Conservation (phyloP, 306 rosid species). For the Nissolia schottii region DNA sequence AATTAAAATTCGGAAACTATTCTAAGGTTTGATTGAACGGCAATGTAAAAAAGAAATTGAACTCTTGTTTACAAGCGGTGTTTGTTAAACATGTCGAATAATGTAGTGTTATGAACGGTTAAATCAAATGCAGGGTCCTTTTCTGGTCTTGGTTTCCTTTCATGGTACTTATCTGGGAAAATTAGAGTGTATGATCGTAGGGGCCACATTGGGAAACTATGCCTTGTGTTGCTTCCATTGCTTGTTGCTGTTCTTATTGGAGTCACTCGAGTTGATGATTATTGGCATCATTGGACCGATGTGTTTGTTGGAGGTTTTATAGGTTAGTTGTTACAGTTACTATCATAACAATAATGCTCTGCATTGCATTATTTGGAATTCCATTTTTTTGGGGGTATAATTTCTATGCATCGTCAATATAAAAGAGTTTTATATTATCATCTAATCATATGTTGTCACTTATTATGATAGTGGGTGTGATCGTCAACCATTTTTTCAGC, state of each 20-base stretch:
- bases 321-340: constrained; percentile 18
- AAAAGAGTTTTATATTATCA: too few relatives aligned
- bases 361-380: neutral
- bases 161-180: constrained; percentile 55
- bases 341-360: neutral
- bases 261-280: constrained; percentile 47
- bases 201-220: constrained; percentile 42
- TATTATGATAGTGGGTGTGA: too few relatives aligned
- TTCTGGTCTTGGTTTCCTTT: constrained; percentile 55
- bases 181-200: constrained; percentile 47
- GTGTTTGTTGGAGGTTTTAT: constrained; percentile 45
- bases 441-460: too few relatives aligned
- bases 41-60: too few relatives aligned
- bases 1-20: too few relatives aligned
- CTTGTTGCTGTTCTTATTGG: constrained; percentile 46
- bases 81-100: neutral
- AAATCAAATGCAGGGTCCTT: constrained; percentile 45
- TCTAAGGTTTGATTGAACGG: too few relatives aligned
- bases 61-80: neutral
- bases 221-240: constrained; percentile 44
- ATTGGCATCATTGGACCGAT: constrained; percentile 65
- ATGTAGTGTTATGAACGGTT: neutral
- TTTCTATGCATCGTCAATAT: too few relatives aligned
- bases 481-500: too few relatives aligned
- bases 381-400: too few relatives aligned